These are phyloP conservation scores for Colletotrichum plurivorum DNA, from an alignment of 2,329 filamentous ascomycete genomes.

Conservation along the genomic window DNA sequence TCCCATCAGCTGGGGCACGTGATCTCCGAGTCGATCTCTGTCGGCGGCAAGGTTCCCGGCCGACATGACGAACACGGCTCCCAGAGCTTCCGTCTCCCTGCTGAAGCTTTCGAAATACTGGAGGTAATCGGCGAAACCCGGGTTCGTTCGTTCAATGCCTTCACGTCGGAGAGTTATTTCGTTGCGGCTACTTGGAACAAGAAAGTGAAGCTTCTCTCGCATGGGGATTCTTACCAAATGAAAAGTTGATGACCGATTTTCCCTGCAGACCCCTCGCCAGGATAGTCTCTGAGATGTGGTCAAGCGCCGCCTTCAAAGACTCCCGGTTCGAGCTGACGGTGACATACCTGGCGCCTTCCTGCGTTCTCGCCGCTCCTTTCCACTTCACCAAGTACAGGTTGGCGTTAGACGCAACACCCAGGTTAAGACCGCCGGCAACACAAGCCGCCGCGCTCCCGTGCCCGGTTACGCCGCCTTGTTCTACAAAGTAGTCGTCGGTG, in stretches of 20 bases:
- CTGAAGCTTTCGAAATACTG: neutral
- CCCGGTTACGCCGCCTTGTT: neutral
- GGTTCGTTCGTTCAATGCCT: neutral
- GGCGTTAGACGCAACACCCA: conserved; percentile 21
- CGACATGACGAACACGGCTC: conserved; percentile 10
- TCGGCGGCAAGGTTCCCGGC: conserved; percentile 1
- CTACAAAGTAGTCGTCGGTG: neutral
- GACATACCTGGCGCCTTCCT: neutral
- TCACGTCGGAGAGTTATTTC: too few species aligned
- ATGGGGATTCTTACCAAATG: conserved; percentile 8
- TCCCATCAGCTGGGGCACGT: neutral
- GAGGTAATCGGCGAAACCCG: neutral
- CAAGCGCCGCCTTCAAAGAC: neutral
- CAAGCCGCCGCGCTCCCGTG: conserved; percentile 15
- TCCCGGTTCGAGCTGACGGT: neutral
- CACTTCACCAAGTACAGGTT: conserved; percentile 18
- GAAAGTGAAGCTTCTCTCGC: too few species aligned
- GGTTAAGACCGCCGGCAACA: conserved; percentile 5
- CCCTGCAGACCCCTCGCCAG: conserved; percentile 3
- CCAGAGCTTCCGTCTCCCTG: neutral
- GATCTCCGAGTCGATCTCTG: neutral
- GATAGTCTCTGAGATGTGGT: neutral
- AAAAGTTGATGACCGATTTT: conserved; percentile 14
- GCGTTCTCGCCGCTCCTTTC: conserved; percentile 6
- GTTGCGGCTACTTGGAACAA: too few species aligned